Evolutionary conservation across 306 rosid genomes (phyloP).

Genomic region (Acacia melanoxylon): DNA sequence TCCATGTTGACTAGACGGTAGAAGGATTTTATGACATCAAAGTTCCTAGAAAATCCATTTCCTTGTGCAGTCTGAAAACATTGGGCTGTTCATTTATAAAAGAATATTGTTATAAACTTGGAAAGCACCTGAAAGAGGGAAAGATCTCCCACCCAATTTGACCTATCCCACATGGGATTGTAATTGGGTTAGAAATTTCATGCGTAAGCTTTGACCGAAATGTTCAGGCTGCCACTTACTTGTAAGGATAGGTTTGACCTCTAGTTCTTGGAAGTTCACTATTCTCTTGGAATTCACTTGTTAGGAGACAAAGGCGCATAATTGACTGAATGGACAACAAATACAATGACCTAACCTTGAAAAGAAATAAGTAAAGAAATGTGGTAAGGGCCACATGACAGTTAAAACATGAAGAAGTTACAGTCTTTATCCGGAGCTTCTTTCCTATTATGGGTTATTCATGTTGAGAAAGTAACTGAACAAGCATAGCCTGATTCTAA

Average conservation of each 20-base stretch:
- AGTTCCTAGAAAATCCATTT: neutral
- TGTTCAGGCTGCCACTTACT: neutral
- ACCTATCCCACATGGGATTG: neutral
- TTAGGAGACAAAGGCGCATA: neutral
- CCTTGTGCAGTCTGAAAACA: neutral
- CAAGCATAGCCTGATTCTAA: neutral
- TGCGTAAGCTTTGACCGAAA: neutral
- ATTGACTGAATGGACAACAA: neutral
- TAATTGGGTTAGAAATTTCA: conserved; percentile 10
- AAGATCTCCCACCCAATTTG: neutral
- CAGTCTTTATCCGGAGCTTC: neutral
- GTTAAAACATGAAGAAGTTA: no score
- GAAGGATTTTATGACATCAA: neutral
- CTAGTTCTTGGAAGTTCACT: neutral
- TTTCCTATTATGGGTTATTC: neutral
- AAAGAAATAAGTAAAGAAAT: neutral
- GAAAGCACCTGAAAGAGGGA: neutral
- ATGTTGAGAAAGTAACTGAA: conserved; percentile 2
- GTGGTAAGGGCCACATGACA: neutral
- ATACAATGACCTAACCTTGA: neutral
- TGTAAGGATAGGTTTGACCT: neutral
- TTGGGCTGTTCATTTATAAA: neutral
- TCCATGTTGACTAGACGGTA: neutral
- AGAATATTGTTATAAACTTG: neutral
- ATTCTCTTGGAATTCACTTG: neutral